Percentiles rank a stretch among this genome's conserved stretches.
phyloP scores from a whole-genome alignment of 306 rosid species.

The Inga oerstediana region DNA sequence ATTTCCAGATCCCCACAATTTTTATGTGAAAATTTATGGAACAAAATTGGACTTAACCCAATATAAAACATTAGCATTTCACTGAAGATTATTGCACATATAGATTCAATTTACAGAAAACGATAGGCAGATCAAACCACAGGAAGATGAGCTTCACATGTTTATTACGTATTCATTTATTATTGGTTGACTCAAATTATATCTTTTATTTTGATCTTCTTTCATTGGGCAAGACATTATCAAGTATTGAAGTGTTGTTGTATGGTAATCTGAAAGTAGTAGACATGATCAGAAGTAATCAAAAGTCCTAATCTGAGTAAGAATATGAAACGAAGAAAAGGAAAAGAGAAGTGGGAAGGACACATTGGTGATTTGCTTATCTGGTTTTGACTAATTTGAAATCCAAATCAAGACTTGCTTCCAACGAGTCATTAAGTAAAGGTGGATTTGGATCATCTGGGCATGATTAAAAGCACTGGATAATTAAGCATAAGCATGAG shows the following conservation, averaged over 20 bases:
- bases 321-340: not conserved
- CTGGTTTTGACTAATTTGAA: not conserved
- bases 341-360: not conserved
- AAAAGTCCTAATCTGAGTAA: not conserved
- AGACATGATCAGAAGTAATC: not conserved
- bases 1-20: too few relatives aligned
- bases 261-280: not conserved
- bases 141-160: not conserved
- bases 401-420: not conserved
- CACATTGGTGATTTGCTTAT: not conserved
- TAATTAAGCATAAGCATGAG: slow-evolving; percentile 22
- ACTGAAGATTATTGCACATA: not conserved
- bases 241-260: not conserved
- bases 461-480: slow-evolving; percentile 17
- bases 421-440: not conserved
- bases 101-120: not conserved
- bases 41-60: too few relatives aligned
- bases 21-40: too few relatives aligned
- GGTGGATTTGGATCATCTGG: not conserved
- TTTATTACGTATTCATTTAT: not conserved
- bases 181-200: not conserved
- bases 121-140: not conserved
- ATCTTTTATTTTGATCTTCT: not conserved
- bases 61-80: not conserved
- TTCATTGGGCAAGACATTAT: not conserved